Evolutionary conservation across 2,329 filamentous ascomycete genomes (phyloP), one percentile per base, ranked within the genome.

Genomic region (Talaromyces atroroseus): DNA sequence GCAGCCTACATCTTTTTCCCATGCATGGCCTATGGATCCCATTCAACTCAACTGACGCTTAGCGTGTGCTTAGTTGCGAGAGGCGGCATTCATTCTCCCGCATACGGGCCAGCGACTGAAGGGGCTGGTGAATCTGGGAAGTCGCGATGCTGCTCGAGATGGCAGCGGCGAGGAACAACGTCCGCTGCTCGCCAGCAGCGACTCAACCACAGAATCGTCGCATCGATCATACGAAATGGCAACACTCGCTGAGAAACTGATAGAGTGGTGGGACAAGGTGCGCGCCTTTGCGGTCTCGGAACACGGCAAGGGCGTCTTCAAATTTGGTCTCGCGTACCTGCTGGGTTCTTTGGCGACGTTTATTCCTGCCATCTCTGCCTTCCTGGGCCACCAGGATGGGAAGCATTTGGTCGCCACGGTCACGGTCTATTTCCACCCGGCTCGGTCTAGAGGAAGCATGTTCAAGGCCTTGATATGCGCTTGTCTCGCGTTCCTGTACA

Each of bases 381-480:
- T 91, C 56, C 78, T 96, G 16, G 92, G 92, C 11, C 80, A 86
- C 61, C 88, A 91, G 67, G 92, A 96, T 73, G 90, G 90, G 51
- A 96, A 96, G 68, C 92, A 96, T 72, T 86, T 96, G 67, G 90
- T 96, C 52, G 91, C 91, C 32, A 96, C 92, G 2, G 84, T 96
- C 57, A 95, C 90, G 0, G 92, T 96, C 11, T 97, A 96, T 68
- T 97, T 96, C 66, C 91, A 96, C 70, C 91, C 92, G 4, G 89
- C 90, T 5, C 81, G 92, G 57, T 90, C 90, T 18, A 83, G 86
- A 24, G 92, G 92, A 0, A 94, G 89, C 62, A 96, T 96, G 90
- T 82, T 90, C 57, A 89, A 96, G 72, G 92, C 91, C 2, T 82
- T 87, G 11, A 74, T 92, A 34, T 84, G 94, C 57, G 89, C 90